Evolutionary conservation across 129 eudicot species (phyloP).

Genomic region (carrot (Daucus carota)): DNA sequence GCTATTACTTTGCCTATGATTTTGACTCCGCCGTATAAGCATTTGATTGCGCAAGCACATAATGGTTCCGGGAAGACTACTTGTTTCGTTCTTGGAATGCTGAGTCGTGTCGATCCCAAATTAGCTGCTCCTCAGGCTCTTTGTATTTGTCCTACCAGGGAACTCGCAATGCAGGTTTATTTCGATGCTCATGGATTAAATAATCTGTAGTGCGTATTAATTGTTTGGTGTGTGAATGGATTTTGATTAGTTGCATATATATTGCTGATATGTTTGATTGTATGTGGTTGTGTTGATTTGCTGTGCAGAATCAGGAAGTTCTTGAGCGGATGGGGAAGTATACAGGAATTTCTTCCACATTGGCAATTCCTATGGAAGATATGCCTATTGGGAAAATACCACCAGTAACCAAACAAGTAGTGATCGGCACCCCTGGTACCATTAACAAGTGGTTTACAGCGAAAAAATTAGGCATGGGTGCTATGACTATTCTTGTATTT

Average conservation of each 20-base stretch:
- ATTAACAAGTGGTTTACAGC: slow-evolving; percentile 51
- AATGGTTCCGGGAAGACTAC: slow-evolving; percentile 95
- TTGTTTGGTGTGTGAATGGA: background rate
- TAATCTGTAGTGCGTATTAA: too few species aligned
- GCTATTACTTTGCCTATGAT: slow-evolving; percentile 82
- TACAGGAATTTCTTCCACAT: slow-evolving; percentile 63
- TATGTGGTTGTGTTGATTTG: background rate
- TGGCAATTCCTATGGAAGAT: slow-evolving; percentile 59
- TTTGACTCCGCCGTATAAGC: slow-evolving; percentile 65
- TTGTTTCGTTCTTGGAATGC: slow-evolving; percentile 89
- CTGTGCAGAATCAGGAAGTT: slow-evolving; percentile 78
- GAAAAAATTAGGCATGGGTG: slow-evolving; percentile 47
- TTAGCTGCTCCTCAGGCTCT: slow-evolving; percentile 65
- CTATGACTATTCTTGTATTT: slow-evolving; percentile 81
- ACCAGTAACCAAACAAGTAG: slow-evolving; percentile 56
- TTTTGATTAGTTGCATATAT: too few species aligned
- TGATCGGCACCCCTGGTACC: slow-evolving; percentile 90
- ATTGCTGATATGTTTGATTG: background rate
- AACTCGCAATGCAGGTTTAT: slow-evolving; percentile 67
- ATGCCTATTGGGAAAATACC: slow-evolving; percentile 36
- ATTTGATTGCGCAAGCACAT: slow-evolving; percentile 82
- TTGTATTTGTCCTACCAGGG: slow-evolving; percentile 83
- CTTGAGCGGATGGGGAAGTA: slow-evolving; percentile 69
- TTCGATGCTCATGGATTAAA: background rate
- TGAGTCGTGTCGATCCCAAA: slow-evolving; percentile 78